Percentiles rank a stretch among this genome's conserved stretches.
Evolutionary conservation across 1,284 basidiomycete species (phyloP).

Genomic region (Ustilago shanxiensis): DNA sequence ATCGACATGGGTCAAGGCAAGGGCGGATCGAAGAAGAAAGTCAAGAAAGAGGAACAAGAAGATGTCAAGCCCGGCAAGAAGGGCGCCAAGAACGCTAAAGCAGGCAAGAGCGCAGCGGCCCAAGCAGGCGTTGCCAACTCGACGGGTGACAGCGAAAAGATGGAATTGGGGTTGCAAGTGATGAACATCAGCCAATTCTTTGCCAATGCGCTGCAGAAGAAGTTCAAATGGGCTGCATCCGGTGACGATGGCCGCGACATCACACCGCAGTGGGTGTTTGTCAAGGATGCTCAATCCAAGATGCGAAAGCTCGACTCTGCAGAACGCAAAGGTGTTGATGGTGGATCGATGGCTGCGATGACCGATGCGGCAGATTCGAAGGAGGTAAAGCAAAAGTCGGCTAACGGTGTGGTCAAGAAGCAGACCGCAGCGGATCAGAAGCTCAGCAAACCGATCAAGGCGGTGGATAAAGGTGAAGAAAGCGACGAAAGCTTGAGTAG

Average conservation of each 20-base stretch:
- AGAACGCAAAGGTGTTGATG: slow-evolving; percentile 44
- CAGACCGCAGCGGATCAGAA: slow-evolving; percentile 41
- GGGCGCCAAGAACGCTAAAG: slow-evolving; percentile 24
- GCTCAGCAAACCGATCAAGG: slow-evolving; percentile 28
- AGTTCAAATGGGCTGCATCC: slow-evolving; percentile 67
- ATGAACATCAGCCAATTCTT: slow-evolving; percentile 67
- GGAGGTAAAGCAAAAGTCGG: slow-evolving; percentile 24
- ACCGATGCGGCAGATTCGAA: slow-evolving; percentile 38
- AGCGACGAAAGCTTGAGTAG: slow-evolving; percentile 30
- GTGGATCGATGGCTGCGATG: slow-evolving; percentile 50
- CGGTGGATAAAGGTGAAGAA: slow-evolving; percentile 38
- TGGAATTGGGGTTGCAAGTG: slow-evolving; percentile 65
- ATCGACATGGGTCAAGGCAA: slow-evolving; percentile 41
- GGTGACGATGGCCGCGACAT: slow-evolving; percentile 59
- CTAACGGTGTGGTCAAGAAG: slow-evolving; percentile 35
- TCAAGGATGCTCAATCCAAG: slow-evolving; percentile 61
- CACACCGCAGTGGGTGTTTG: slow-evolving; percentile 61
- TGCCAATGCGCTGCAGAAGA: slow-evolving; percentile 68
- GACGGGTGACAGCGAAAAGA: slow-evolving; percentile 63
- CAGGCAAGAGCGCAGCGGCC: slow-evolving; percentile 28
- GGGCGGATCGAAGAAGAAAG: slow-evolving; percentile 41
- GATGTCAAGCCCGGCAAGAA: slow-evolving; percentile 49
- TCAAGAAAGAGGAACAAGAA: slow-evolving; percentile 58
- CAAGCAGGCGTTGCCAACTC: slow-evolving; percentile 47
- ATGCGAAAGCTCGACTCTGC: slow-evolving; percentile 63